These are phyloP conservation scores for Singerocomus rubriflavus DNA, from an alignment of 1,284 basidiomycete species.

Conservation along the genomic window DNA sequence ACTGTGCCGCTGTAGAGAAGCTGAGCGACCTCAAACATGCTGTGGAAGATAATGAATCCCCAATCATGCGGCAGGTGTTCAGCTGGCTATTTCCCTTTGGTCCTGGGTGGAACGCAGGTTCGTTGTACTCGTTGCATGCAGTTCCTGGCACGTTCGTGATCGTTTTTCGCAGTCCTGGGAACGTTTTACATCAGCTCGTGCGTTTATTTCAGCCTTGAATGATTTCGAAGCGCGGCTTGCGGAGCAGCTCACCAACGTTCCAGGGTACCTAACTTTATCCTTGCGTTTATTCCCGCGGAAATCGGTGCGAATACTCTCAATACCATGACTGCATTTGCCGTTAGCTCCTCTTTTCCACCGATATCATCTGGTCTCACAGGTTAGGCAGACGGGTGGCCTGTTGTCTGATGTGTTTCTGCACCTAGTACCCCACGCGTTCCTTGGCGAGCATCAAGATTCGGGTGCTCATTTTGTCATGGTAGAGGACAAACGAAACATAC, in stretches of 20 bases:
- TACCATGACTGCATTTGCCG: slow-evolving; percentile 87
- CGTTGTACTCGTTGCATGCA: slow-evolving; percentile 20
- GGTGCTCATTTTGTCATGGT: slow-evolving; percentile 75
- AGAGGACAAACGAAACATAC: slow-evolving; percentile 85
- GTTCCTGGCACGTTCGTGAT: slow-evolving; percentile 25
- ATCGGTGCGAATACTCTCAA: slow-evolving; percentile 82
- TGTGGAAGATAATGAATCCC: slow-evolving; percentile 61
- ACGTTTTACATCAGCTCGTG: slow-evolving; percentile 94
- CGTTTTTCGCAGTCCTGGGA: slow-evolving; percentile 56
- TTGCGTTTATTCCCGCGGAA: slow-evolving; percentile 84
- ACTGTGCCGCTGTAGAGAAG: slow-evolving; percentile 52
- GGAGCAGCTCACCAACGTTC: slow-evolving; percentile 19
- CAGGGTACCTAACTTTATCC: slow-evolving; percentile 88
- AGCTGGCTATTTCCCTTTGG: slow-evolving; percentile 80
- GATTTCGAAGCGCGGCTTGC: slow-evolving; percentile 19
- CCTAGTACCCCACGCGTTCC: slow-evolving; percentile 85
- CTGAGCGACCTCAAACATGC: slow-evolving; percentile 57
- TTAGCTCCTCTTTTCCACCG: slow-evolving; percentile 37
- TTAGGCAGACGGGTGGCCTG: slow-evolving; percentile 76
- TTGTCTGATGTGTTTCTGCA: slow-evolving; percentile 90
- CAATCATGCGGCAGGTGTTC: slow-evolving; percentile 75
- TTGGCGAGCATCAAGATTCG: slow-evolving; percentile 76
- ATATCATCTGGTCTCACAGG: slow-evolving; percentile 19
- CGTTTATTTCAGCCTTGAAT: slow-evolving; percentile 33
- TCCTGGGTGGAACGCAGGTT: slow-evolving; percentile 80